Conservation (phyloP, 495 filamentous ascomycete species). For the Aspergillus sclerotioniger region DNA sequence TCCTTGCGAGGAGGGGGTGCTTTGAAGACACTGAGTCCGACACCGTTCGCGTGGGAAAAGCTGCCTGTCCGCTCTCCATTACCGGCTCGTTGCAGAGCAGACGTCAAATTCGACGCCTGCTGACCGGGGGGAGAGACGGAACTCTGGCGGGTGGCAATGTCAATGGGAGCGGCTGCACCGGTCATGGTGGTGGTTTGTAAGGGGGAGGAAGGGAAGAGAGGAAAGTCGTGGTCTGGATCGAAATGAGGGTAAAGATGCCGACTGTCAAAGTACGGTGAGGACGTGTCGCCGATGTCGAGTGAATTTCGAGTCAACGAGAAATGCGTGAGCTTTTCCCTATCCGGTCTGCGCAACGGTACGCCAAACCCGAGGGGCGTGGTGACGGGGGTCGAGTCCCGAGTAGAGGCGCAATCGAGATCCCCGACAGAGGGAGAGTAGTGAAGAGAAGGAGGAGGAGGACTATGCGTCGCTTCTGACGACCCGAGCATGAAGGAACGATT, state of each 20-base stretch:
- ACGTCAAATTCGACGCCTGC: conserved; percentile 61
- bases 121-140: conserved; percentile 61
- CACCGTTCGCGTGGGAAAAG: conserved; percentile 41
- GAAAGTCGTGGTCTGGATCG: conserved; percentile 39
- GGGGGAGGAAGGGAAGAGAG: conserved; percentile 42
- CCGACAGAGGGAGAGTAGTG: conserved; percentile 39
- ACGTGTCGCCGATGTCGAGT: conserved; percentile 11
- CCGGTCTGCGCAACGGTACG: conserved; percentile 40
- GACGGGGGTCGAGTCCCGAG: conserved; percentile 42
- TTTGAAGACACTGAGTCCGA: conserved; percentile 59
- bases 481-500: conserved; percentile 42
- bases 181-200: conserved; percentile 43
- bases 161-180: conserved; percentile 55
- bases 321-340: conserved; percentile 35
- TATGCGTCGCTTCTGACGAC: conserved; percentile 33
- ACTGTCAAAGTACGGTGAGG: conserved; percentile 15
- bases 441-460: conserved; percentile 33
- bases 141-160: conserved; percentile 62
- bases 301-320: conserved; percentile 16
- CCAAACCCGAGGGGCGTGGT: conserved; percentile 46
- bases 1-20: conserved; percentile 60
- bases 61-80: conserved; percentile 41
- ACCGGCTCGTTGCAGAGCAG: conserved; percentile 53
- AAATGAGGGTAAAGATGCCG: conserved; percentile 6
- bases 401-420: conserved; percentile 42